phyloP scores from a whole-genome alignment of 2,329 filamentous ascomycete genomes.

The Emmonsiellopsis sp. region DNA sequence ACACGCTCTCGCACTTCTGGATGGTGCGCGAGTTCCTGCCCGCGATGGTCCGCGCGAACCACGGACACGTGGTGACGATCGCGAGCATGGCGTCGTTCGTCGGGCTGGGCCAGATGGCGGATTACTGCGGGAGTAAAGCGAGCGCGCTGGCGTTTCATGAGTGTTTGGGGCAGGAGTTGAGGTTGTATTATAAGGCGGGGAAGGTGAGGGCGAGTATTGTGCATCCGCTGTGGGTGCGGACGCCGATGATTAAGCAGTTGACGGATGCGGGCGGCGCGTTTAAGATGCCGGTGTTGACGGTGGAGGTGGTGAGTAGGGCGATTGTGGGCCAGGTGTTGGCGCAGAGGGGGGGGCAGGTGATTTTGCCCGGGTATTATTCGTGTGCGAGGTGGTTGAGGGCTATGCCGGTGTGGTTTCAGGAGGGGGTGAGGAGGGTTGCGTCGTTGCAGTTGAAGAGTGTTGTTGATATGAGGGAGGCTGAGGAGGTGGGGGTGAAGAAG shows the following conservation, averaged over 20 bases:
- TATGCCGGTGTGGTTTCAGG: conserved; percentile 40
- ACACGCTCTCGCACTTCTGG: conserved; percentile 42
- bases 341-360: conserved; percentile 40
- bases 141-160: conserved; percentile 47
- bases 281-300: conserved; percentile 25
- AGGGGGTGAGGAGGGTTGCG: conserved; percentile 21
- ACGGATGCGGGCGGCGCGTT: conserved; percentile 23
- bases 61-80: conserved; percentile 49
- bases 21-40: conserved; percentile 45
- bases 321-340: conserved; percentile 43
- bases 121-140: conserved; percentile 45
- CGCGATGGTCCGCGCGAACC: conserved; percentile 40
- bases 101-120: conserved; percentile 38
- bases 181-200: conserved; percentile 25
- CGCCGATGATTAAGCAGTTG: conserved; percentile 35
- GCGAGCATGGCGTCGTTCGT: conserved; percentile 45
- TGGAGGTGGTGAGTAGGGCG: conserved; percentile 35
- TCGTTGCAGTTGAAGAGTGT: conserved; percentile 17
- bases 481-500: not conserved
- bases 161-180: conserved; percentile 31
- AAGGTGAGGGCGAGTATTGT: conserved; percentile 28
- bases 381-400: conserved; percentile 19
- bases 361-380: conserved; percentile 33
- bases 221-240: conserved; percentile 40
- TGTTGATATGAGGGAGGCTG: not conserved